Evolutionary conservation across 2,329 filamentous ascomycete genomes (phyloP).

Genomic region (Leptographium lundbergii): DNA sequence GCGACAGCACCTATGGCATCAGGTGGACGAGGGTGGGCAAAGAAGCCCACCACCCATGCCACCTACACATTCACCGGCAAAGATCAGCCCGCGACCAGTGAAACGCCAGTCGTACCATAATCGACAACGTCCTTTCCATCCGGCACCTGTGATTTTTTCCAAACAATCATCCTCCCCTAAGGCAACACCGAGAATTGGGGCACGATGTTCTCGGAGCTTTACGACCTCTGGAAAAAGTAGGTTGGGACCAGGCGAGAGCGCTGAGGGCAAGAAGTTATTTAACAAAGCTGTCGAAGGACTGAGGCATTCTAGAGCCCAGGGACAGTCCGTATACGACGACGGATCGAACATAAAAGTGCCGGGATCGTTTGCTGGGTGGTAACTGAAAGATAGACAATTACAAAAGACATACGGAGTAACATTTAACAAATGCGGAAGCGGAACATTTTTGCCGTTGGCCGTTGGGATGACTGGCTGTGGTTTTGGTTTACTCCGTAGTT

Average conservation of each 20-base stretch:
- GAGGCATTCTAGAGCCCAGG: neutral
- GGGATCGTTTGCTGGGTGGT: constrained; percentile 5
- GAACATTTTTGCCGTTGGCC: neutral
- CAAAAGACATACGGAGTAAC: neutral
- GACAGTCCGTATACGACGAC: constrained; percentile 1
- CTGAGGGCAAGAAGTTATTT: constrained; percentile 6
- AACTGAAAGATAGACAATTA: neutral
- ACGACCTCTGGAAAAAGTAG: neutral
- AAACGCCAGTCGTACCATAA: neutral
- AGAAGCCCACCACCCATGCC: neutral
- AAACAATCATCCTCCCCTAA: neutral
- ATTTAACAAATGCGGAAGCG: neutral
- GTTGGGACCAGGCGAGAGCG: neutral
- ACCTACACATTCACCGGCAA: neutral
- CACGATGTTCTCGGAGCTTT: neutral
- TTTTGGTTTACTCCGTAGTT: neutral
- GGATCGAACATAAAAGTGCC: constrained; percentile 5
- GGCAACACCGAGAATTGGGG: neutral
- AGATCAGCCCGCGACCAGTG: neutral
- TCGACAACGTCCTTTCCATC: neutral
- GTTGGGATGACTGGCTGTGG: neutral
- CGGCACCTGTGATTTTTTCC: no score
- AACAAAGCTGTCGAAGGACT: constrained; percentile 8
- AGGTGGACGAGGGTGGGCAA: neutral
- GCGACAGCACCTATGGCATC: neutral